phyloP scores from a whole-genome alignment of 306 rosid species.

The Cercis canadensis region DNA sequence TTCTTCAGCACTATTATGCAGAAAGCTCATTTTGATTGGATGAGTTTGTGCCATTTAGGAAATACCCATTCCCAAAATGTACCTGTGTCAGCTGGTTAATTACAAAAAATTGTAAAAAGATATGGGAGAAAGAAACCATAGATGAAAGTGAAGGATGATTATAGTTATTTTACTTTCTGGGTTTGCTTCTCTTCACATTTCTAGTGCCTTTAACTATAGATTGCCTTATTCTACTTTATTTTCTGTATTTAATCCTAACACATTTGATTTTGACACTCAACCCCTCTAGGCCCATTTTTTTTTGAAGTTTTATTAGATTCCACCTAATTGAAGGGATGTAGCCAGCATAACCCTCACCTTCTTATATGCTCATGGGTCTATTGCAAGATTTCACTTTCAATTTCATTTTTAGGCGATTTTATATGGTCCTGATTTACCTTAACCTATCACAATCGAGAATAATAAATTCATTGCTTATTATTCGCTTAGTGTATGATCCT shows the following conservation, averaged over 20 bases:
- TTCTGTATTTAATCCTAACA: neutral
- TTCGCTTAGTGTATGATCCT: too few relatives aligned
- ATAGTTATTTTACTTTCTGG: neutral
- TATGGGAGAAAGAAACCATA: neutral
- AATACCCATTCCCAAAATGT: constrained; percentile 2
- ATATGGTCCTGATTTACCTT: too few relatives aligned
- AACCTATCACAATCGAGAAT: too few relatives aligned
- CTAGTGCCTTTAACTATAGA: too few relatives aligned
- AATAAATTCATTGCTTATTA: too few relatives aligned
- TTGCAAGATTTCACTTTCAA: neutral
- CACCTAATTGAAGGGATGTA: too few relatives aligned
- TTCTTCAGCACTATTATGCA: too few relatives aligned
- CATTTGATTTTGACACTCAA: constrained; percentile 15
- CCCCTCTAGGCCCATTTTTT: neutral
- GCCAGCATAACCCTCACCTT: too few relatives aligned
- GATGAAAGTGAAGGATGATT: constrained; percentile 1
- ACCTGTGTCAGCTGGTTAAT: neutral
- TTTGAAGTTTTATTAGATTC: too few relatives aligned
- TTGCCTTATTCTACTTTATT: neutral
- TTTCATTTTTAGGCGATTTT: neutral
- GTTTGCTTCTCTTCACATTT: neutral
- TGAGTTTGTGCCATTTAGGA: neutral
- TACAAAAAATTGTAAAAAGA: neutral
- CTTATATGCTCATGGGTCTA: too few relatives aligned
- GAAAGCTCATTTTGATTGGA: neutral